These are phyloP conservation scores for Colletotrichum somersetense DNA, from an alignment of 2,329 filamentous ascomycete species.

Conservation along the genomic window DNA sequence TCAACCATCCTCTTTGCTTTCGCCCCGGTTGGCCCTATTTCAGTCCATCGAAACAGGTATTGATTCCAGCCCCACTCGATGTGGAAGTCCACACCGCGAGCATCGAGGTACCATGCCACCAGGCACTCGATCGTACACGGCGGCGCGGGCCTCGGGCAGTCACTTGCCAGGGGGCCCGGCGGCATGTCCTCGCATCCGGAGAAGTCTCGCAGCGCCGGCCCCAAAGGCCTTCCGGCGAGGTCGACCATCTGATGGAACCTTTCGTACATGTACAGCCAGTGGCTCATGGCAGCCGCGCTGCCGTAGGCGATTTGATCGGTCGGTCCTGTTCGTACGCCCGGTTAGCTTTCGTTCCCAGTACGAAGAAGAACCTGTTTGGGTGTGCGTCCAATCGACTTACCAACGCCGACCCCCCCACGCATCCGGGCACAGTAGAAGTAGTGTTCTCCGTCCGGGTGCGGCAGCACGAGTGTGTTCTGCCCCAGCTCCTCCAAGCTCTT, in stretches of 20 bases:
- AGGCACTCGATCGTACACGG: slow-evolving; percentile 43
- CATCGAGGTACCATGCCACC: slow-evolving; percentile 41
- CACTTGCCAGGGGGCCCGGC: slow-evolving; percentile 28
- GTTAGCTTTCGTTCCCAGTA: slow-evolving; percentile 2
- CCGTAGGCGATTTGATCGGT: slow-evolving; percentile 43
- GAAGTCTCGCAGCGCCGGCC: slow-evolving; percentile 37
- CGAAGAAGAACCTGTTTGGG: not conserved
- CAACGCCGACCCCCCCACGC: slow-evolving; percentile 36
- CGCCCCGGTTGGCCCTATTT: slow-evolving; percentile 24
- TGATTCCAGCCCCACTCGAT: slow-evolving; percentile 41
- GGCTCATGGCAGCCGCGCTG: slow-evolving; percentile 37
- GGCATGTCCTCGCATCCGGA: slow-evolving; percentile 41
- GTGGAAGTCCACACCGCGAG: slow-evolving; percentile 36
- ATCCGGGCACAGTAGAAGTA: slow-evolving; percentile 42
- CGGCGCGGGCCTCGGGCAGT: slow-evolving; percentile 36
- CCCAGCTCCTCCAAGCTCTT: slow-evolving; percentile 37
- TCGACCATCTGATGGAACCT: slow-evolving; percentile 39
- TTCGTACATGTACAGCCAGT: slow-evolving; percentile 42
- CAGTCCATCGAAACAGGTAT: slow-evolving; percentile 21
- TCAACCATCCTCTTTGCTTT: slow-evolving; percentile 35
- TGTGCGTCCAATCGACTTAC: slow-evolving; percentile 41
- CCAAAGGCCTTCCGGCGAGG: slow-evolving; percentile 32
- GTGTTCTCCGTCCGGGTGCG: slow-evolving; percentile 38
- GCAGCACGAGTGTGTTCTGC: slow-evolving; percentile 31
- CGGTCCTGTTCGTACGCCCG: slow-evolving; percentile 13